Conservation (phyloP, 1,284 basidiomycete species). For the Rhodotorula glutinis region DNA sequence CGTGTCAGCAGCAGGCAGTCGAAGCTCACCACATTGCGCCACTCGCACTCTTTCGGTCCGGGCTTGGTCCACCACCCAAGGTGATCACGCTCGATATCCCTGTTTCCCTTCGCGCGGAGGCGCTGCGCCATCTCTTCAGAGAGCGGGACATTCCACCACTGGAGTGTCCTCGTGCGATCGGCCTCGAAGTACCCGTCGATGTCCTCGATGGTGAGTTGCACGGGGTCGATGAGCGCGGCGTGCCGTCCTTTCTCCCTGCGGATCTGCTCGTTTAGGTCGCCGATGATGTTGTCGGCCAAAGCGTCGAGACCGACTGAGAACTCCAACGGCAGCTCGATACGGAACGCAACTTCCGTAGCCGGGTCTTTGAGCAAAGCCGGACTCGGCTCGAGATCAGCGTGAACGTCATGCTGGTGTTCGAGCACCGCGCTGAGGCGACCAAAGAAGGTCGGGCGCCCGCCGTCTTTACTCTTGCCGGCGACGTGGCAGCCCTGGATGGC, state of each 20-base stretch:
- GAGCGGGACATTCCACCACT: slow-evolving; percentile 2
- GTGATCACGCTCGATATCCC: not conserved
- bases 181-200: slow-evolving; percentile 1
- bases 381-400: not conserved
- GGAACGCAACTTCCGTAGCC: not conserved
- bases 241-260: no score
- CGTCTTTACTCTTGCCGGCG: not conserved
- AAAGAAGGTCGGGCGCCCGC: slow-evolving; percentile 11
- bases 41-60: slow-evolving; percentile 8
- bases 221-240: not conserved
- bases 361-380: not conserved
- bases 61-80: not conserved
- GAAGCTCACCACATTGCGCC: not conserved
- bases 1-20: no score
- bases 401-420: slow-evolving; percentile 21
- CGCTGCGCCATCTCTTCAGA: not conserved
- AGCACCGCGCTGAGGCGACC: slow-evolving; percentile 9
- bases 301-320: slow-evolving; percentile 3
- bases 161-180: not conserved
- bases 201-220: not conserved
- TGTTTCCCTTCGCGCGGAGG: not conserved
- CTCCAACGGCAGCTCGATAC: slow-evolving; percentile 15
- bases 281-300: not conserved
- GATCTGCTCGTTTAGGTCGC: not conserved
- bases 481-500: slow-evolving; percentile 3